These are phyloP conservation scores for Pharus latifolius DNA, from an alignment of 176 grass and related monocot species.

Conservation along the genomic window DNA sequence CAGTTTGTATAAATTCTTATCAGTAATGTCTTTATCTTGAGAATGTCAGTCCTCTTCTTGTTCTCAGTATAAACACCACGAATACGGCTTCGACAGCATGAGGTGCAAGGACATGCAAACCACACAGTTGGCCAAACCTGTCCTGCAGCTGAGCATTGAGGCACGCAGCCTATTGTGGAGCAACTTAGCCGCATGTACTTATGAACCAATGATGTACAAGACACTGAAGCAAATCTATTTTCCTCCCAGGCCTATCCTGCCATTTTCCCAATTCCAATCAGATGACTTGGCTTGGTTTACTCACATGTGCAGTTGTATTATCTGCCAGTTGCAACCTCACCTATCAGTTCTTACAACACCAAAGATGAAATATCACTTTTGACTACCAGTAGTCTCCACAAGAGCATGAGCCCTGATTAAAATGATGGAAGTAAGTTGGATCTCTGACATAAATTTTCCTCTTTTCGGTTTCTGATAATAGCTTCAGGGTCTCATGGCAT, in stretches of 20 bases:
- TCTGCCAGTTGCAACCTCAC: not conserved
- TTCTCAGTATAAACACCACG: not conserved
- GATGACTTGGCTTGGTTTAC: not conserved
- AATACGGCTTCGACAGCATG: not conserved
- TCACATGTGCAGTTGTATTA: not conserved
- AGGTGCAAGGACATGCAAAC: not conserved
- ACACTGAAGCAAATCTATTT: too few species aligned
- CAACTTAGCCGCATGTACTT: not conserved
- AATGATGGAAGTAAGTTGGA: conserved; percentile 56
- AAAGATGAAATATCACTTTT: not conserved
- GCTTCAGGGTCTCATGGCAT: conserved; percentile 54
- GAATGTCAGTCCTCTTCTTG: not conserved
- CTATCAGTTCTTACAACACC: not conserved
- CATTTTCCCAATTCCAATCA: not conserved
- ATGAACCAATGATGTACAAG: too few species aligned
- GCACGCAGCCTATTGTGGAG: not conserved
- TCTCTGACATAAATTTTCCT: conserved; percentile 69
- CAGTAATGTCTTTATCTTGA: not conserved
- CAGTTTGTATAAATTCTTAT: not conserved
- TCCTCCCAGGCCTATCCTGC: too few species aligned
- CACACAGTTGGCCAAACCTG: not conserved
- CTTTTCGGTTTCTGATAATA: conserved; percentile 51
- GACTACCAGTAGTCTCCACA: conserved; percentile 72
- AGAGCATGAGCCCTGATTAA: conserved; percentile 58
- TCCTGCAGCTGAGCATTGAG: not conserved